These are phyloP conservation scores for Chytriomyces confervae DNA, from an alignment of 192 early-diverging fungal genomes.

Conservation along the genomic window DNA sequence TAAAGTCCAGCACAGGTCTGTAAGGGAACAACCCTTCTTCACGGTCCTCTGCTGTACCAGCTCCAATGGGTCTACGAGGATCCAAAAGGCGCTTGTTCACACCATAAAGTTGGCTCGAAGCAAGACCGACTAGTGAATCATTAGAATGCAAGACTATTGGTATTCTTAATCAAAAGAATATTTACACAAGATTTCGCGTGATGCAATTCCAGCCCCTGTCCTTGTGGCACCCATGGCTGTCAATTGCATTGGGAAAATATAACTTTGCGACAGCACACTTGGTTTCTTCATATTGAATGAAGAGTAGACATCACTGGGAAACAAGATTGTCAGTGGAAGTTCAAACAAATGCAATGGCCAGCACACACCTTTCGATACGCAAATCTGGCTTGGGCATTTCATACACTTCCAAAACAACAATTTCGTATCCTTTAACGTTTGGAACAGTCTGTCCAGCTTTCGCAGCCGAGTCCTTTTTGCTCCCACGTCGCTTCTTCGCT, in stretches of 20 bases:
- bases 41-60: slow-evolving; percentile 79
- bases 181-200: slow-evolving; percentile 78
- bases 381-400: slow-evolving; percentile 75
- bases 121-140: slow-evolving; percentile 57
- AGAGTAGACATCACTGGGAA: slow-evolving; percentile 68
- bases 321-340: not conserved
- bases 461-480: slow-evolving; percentile 22
- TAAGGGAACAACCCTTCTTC: slow-evolving; percentile 89
- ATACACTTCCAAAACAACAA: slow-evolving; percentile 85
- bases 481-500: slow-evolving; percentile 28
- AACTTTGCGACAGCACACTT: slow-evolving; percentile 75
- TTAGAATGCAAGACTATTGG: slow-evolving; percentile 1
- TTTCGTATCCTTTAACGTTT: slow-evolving; percentile 73
- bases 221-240: slow-evolving; percentile 82
- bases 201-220: slow-evolving; percentile 85
- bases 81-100: slow-evolving; percentile 80
- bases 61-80: slow-evolving; percentile 73
- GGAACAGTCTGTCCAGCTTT: slow-evolving; percentile 32
- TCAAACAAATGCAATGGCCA: not conserved
- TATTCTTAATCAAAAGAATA: slow-evolving; percentile 31
- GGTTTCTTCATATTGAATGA: slow-evolving; percentile 75
- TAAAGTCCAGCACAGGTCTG: slow-evolving; percentile 69
- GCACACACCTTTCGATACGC: slow-evolving; percentile 65
- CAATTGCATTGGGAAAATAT: slow-evolving; percentile 75
- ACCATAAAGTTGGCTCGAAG: slow-evolving; percentile 64